These are phyloP conservation scores for Quercus rubra DNA, from an alignment of 306 rosid species.

Conservation along the genomic window DNA sequence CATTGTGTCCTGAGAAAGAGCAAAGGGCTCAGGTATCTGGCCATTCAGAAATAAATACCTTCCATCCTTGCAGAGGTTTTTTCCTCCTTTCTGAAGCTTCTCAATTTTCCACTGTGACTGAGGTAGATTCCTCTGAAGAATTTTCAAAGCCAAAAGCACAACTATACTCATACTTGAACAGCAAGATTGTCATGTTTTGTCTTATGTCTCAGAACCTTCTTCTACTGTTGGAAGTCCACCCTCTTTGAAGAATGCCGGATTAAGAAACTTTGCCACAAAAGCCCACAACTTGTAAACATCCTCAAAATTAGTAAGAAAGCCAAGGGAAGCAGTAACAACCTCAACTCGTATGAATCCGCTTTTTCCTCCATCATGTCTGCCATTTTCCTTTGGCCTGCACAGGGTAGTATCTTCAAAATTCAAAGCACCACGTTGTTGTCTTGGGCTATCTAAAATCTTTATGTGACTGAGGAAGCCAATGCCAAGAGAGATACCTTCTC, in stretches of 20 bases:
- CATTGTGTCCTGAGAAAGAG: conserved; percentile 29
- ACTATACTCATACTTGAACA: conserved; percentile 27
- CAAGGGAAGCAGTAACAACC: conserved; percentile 87
- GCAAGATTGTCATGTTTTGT: neutral
- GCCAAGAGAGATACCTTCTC: conserved; percentile 84
- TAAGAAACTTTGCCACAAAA: conserved; percentile 82
- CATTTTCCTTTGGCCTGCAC: conserved; percentile 80
- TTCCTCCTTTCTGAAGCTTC: conserved; percentile 22
- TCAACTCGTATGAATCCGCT: conserved; percentile 65
- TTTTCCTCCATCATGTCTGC: conserved; percentile 53
- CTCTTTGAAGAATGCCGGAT: conserved; percentile 59
- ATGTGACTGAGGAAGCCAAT: conserved; percentile 86
- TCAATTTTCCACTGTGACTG: conserved; percentile 6
- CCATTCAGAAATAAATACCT: conserved; percentile 29
- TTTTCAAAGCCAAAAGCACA: conserved; percentile 15
- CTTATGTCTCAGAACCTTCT: conserved; percentile 66
- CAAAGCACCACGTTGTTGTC: conserved; percentile 43
- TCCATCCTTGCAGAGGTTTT: conserved; percentile 11
- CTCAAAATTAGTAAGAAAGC: conserved; percentile 89
- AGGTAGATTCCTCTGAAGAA: conserved; percentile 12
- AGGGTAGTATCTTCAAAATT: conserved; percentile 63
- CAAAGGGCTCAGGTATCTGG: conserved; percentile 20
- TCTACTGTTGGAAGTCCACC: conserved; percentile 71
- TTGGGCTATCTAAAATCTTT: conserved; percentile 54
- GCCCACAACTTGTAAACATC: conserved; percentile 94